Conservation (phyloP, 257 asterid genomes). For the Nicotiana knightiana region DNA sequence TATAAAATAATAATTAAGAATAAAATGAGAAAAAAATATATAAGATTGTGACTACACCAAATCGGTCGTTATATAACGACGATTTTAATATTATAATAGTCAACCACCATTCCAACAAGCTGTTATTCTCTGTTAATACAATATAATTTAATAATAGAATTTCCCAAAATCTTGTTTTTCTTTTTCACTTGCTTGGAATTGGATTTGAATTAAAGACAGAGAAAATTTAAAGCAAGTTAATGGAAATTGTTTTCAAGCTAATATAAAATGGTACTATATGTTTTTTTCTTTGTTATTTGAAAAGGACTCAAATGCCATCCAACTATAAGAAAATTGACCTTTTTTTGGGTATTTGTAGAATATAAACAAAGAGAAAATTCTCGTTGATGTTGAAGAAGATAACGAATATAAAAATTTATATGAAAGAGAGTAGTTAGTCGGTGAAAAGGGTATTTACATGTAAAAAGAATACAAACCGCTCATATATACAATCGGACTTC, state of each 20-base stretch:
- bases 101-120: too few relatives aligned
- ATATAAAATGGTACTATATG: not conserved
- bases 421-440: not conserved
- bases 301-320: slow-evolving; percentile 23
- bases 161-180: not conserved
- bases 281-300: not conserved
- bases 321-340: not conserved
- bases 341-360: not conserved
- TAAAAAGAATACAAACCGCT: not conserved
- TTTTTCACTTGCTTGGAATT: not conserved
- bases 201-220: too few relatives aligned
- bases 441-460: not conserved
- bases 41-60: too few relatives aligned
- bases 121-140: not conserved
- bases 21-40: too few relatives aligned
- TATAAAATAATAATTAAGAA: too few relatives aligned
- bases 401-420: not conserved
- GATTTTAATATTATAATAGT: too few relatives aligned
- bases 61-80: too few relatives aligned
- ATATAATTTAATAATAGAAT: not conserved
- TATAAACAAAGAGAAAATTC: not conserved
- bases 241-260: not conserved
- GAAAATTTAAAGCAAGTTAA: not conserved
- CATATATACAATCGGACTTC: too few relatives aligned
- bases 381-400: not conserved